Evolutionary conservation across 441 rosid genomes (phyloP).

Genomic region (Hypseocharis bilobata): DNA sequence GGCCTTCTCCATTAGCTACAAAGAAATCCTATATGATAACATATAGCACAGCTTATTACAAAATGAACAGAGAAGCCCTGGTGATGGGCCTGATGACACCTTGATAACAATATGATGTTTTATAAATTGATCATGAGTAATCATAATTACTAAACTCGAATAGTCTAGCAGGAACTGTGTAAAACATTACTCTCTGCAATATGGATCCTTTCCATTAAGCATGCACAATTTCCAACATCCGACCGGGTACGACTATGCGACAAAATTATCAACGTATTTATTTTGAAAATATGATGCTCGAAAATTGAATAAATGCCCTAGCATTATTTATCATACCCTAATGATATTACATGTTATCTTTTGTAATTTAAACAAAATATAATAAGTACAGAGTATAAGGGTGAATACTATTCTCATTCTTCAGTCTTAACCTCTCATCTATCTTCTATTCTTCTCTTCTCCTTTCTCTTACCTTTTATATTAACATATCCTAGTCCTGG

Average conservation of each 20-base stretch:
- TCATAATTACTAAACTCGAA: not conserved
- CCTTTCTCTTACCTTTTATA: not conserved
- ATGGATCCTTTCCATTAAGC: not conserved
- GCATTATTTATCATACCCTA: not conserved
- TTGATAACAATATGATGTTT: not conserved
- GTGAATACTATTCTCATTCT: not conserved
- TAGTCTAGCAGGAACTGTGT: not conserved
- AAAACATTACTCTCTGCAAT: not conserved
- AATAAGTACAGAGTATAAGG: not conserved
- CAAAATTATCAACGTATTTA: not conserved
- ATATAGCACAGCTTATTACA: constrained; percentile 16
- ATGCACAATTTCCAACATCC: too few relatives aligned
- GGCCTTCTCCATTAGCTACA: constrained; percentile 90
- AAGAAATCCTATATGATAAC: constrained; percentile 61
- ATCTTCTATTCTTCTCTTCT: not conserved
- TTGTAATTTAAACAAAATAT: not conserved
- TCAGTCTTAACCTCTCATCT: not conserved
- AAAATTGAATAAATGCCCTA: not conserved
- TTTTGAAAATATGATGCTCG: not conserved
- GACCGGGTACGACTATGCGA: too few relatives aligned
- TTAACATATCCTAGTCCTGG: not conserved
- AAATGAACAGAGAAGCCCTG: not conserved
- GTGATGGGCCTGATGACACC: not conserved
- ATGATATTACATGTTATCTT: not conserved
- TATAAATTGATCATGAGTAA: not conserved